Percentiles rank a stretch among this genome's conserved stretches.
These are phyloP conservation scores for Claviceps pazoutovae DNA, from an alignment of 2,329 filamentous ascomycete genomes.

Conservation along the genomic window DNA sequence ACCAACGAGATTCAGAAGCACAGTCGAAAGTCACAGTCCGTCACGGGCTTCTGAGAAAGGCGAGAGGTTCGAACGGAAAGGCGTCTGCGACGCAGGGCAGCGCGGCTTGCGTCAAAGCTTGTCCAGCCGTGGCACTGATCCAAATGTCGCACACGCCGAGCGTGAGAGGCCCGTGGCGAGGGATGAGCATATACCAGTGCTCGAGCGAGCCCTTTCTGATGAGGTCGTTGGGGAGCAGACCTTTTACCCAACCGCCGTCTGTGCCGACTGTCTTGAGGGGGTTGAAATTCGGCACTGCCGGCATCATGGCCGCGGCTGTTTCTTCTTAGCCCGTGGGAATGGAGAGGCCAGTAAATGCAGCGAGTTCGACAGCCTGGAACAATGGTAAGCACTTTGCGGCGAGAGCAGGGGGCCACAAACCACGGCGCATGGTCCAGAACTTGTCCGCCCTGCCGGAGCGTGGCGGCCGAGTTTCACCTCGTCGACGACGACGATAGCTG, in stretches of 20 bases:
- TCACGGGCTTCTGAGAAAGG: conserved; percentile 9
- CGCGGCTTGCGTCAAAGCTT: conserved; percentile 47
- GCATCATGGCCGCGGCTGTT: conserved; percentile 5
- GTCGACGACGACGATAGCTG: conserved; percentile 15
- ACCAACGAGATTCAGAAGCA: conserved; percentile 51
- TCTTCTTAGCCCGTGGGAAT: conserved; percentile 15
- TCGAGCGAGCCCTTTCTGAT: conserved; percentile 17
- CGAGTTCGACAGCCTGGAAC: conserved; percentile 17
- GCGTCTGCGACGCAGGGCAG: conserved; percentile 51
- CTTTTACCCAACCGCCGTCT: conserved; percentile 9
- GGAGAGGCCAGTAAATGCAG: conserved; percentile 16
- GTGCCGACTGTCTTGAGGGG: conserved; percentile 1
- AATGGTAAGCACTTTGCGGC: conserved; percentile 17
- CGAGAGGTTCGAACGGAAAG: conserved; percentile 29
- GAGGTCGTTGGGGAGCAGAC: conserved; percentile 1
- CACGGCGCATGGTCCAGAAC: conserved; percentile 17
- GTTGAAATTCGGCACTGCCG: conserved; percentile 10
- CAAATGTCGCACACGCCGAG: too few relatives aligned
- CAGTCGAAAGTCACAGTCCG: conserved; percentile 63
- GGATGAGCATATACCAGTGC: too few relatives aligned
- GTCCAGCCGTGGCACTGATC: conserved; percentile 20
- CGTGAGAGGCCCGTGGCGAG: too few relatives aligned
- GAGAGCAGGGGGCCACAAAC: conserved; percentile 14
- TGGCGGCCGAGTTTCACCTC: conserved; percentile 7
- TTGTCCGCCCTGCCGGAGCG: conserved; percentile 19